Evolutionary conservation across 345 rosid species (phyloP).

Genomic region (Salix viminalis): DNA sequence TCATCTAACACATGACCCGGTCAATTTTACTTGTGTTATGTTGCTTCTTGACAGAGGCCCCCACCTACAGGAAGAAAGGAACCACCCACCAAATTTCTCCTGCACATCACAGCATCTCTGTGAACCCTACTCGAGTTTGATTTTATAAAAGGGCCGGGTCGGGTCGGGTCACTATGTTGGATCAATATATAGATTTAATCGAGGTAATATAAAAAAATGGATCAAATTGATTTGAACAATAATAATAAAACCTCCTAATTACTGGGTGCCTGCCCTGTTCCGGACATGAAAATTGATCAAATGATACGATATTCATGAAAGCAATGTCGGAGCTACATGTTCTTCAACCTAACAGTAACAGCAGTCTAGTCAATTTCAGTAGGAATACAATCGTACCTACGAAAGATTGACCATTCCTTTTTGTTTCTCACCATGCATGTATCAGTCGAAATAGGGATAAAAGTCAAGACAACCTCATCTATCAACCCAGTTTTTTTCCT

Average conservation of each 20-base stretch:
- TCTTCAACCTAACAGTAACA: neutral
- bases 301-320: neutral
- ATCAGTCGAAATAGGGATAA: neutral
- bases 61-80: too few species aligned
- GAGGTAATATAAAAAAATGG: too few species aligned
- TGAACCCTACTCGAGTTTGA: too few species aligned
- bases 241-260: too few species aligned
- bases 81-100: too few species aligned
- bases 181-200: too few species aligned
- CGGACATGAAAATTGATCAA: constrained; percentile 2
- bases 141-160: too few species aligned
- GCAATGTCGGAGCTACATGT: neutral
- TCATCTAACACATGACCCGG: too few species aligned
- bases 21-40: too few species aligned
- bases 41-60: too few species aligned
- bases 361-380: neutral
- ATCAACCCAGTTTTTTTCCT: neutral
- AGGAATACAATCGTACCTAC: neutral
- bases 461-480: neutral
- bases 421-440: neutral
- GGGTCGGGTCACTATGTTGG: too few species aligned
- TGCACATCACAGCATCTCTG: too few species aligned
- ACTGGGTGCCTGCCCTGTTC: neutral
- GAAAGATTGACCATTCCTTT: neutral
- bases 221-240: neutral